Evolutionary conservation across 768 basidiomycete genomes (phyloP).

Genomic region (Lentinula edodes): DNA sequence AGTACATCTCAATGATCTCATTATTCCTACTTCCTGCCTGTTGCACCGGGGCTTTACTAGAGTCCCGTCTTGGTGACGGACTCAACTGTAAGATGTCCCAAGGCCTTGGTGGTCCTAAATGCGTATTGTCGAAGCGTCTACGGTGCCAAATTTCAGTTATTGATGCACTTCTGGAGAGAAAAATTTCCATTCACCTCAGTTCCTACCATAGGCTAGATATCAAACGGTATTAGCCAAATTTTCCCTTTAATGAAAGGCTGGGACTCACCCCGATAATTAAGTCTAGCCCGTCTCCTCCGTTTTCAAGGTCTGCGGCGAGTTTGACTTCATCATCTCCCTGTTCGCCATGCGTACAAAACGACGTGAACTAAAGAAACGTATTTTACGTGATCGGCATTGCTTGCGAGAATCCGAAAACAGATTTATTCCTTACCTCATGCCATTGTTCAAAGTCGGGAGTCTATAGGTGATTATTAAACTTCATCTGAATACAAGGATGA

Average conservation of each 20-base stretch:
- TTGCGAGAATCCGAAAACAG: too few relatives aligned
- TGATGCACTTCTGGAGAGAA: neutral
- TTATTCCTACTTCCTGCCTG: too few relatives aligned
- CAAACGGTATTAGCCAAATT: neutral
- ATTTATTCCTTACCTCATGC: neutral
- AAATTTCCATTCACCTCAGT: neutral
- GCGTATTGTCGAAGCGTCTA: neutral
- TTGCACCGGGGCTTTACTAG: too few relatives aligned
- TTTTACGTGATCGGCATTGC: too few relatives aligned
- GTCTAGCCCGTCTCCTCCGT: neutral
- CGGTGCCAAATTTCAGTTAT: neutral
- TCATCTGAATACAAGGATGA: neutral
- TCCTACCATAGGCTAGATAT: neutral
- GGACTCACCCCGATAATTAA: neutral
- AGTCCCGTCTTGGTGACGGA: neutral
- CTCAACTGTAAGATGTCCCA: neutral
- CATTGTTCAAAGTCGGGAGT: neutral
- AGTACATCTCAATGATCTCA: too few relatives aligned
- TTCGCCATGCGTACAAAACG: neutral
- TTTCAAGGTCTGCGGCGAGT: neutral
- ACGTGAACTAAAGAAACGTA: neutral
- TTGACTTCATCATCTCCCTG: neutral
- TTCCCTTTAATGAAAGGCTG: too few relatives aligned
- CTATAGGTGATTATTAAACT: neutral
- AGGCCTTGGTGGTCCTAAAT: neutral